phyloP scores from a whole-genome alignment of 352 stramenopile genomes.

The Phytophthora boehmeriae region DNA sequence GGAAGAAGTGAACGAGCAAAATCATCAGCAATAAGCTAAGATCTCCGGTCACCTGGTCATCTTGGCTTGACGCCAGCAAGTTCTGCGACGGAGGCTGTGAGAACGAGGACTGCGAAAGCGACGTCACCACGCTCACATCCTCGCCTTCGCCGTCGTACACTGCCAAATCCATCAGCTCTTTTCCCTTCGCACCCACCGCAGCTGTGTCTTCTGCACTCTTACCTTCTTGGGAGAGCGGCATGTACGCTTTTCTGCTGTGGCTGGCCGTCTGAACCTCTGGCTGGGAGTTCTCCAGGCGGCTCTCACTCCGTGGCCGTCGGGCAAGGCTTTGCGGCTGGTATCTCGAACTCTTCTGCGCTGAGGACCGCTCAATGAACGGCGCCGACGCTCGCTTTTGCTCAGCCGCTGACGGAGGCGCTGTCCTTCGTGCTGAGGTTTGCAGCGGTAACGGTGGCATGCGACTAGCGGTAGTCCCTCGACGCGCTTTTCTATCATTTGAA shows the following conservation, averaged over 20 bases:
- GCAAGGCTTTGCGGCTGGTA: constrained; percentile 24
- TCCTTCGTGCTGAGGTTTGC: constrained; percentile 22
- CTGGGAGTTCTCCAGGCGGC: constrained; percentile 17
- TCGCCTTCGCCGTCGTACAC: constrained; percentile 34
- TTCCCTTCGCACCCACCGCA: neutral
- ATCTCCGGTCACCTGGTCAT: constrained; percentile 31
- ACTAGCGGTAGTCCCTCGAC: constrained; percentile 13
- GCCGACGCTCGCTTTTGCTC: too few relatives aligned
- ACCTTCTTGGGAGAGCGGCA: constrained; percentile 44
- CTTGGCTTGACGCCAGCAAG: constrained; percentile 35
- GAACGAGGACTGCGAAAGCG: constrained; percentile 51
- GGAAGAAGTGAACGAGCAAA: neutral
- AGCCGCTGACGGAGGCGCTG: neutral
- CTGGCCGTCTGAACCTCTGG: constrained; percentile 15
- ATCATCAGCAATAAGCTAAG: neutral
- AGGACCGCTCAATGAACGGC: constrained; percentile 4
- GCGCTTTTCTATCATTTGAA: constrained; percentile 12
- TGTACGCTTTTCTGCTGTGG: constrained; percentile 12
- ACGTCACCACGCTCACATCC: constrained; percentile 38
- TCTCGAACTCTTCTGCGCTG: constrained; percentile 6
- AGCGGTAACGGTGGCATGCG: constrained; percentile 26
- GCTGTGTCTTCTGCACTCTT: neutral
- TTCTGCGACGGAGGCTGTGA: constrained; percentile 44
- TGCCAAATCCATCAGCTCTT: neutral
- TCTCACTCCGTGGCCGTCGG: constrained; percentile 17